Base-by-base conservation (phyloP, 257 asterid genomes). In the Primulina huaijiensis region DNA sequence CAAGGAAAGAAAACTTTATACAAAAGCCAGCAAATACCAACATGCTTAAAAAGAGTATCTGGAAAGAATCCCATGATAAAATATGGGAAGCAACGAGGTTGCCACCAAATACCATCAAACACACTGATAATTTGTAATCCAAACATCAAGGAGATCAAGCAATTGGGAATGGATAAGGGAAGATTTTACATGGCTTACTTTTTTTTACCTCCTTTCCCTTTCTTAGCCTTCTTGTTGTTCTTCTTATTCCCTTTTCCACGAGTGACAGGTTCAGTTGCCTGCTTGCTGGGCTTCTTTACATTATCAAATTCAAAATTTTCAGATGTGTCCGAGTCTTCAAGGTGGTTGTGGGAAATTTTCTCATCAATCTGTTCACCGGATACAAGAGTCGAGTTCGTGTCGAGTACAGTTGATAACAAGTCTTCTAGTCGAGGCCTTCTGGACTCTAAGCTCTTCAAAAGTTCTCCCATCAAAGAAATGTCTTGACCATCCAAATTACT, bases 241-340 rank as follows among this genome's bases (percentile, higher is more conserved):
- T 58, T 75, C 30, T 66, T 60, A 64, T 79, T 84, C 16, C 68
- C 68, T 60, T 71, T 76, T 11, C 77, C 80, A 59, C 57, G 73
- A 57, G 77, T 62, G 65, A 63, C 53, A 14, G 55, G 12, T 35
- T 62, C 63, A 21, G 58, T 60, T 3, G 21, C 72, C 53, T 70
- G 69, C 38, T 74, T 76, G 55, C 72, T 19, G 52, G n/a, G 21
- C 16, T 59, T 61, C 25, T 62, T 35, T n/a, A 11, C 76, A n/a
- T 46, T 14, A 46, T 6, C 73, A 46, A 11, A 72, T 2, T 63
- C 27, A 7, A 5, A 35, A 38, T 67, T 79, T 55, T 62, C 43
- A 17, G 23, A 11, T 16, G 61, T 34, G 2, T 74, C 81, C 8
- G 23, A 1, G 17, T 2, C 68, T 8, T 2, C n/a, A 43, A 6